phyloP scores from a whole-genome alignment of 2,329 filamentous ascomycete species.

The Beauveria pseudobassiana region DNA sequence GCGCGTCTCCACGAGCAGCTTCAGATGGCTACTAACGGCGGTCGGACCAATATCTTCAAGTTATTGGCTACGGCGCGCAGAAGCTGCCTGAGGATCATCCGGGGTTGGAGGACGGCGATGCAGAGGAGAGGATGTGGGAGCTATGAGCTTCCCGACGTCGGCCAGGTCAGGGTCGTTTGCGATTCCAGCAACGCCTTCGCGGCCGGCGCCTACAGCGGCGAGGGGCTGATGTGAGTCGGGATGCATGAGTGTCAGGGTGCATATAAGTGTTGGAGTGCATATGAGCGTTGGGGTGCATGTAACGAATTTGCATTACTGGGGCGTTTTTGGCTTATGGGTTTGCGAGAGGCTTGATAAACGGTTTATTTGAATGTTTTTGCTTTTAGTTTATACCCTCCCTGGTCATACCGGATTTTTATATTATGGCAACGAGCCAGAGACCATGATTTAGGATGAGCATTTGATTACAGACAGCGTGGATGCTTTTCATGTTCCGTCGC shows the following conservation, averaged over 20 bases:
- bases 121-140: slow-evolving; percentile 46
- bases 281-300: neutral
- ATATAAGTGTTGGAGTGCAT: neutral
- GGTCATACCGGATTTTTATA: neutral
- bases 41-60: slow-evolving; percentile 59
- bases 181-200: slow-evolving; percentile 4
- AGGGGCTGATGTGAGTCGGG: neutral
- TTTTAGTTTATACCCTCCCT: slow-evolving; percentile 2
- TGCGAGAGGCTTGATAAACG: neutral
- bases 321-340: neutral
- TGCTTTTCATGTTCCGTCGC: neutral
- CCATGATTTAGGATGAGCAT: neutral
- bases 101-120: slow-evolving; percentile 40
- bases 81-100: slow-evolving; percentile 43
- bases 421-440: neutral
- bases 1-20: slow-evolving; percentile 58
- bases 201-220: neutral
- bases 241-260: neutral
- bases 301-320: neutral
- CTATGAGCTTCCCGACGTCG: slow-evolving; percentile 28
- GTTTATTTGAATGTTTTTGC: neutral
- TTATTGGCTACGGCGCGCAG: slow-evolving; percentile 49
- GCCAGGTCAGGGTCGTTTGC: slow-evolving; percentile 28
- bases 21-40: slow-evolving; percentile 58
- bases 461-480: neutral